Evolutionary conservation across 2,329 filamentous ascomycete genomes (phyloP).

Genomic region (Mariannaea elegans): DNA sequence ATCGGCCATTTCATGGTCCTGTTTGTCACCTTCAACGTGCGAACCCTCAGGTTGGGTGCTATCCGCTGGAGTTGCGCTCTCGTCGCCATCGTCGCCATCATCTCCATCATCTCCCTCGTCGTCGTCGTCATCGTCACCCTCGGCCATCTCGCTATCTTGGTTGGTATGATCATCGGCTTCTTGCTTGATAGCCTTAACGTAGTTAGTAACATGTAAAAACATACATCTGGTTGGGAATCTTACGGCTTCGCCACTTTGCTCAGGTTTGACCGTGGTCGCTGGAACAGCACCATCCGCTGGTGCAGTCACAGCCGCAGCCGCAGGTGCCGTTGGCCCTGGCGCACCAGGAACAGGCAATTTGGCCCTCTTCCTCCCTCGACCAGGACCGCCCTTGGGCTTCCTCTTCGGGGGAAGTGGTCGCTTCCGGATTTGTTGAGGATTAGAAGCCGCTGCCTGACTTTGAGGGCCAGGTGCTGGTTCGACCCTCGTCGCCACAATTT

Average conservation of each 20-base stretch:
- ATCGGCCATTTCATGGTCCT: constrained; percentile 52
- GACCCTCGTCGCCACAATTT: constrained; percentile 73
- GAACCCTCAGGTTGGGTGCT: constrained; percentile 37
- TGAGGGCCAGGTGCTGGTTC: constrained; percentile 54
- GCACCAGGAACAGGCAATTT: constrained; percentile 58
- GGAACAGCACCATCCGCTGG: constrained; percentile 48
- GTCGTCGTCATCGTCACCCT: constrained; percentile 58
- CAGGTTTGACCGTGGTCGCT: constrained; percentile 49
- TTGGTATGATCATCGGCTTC: constrained; percentile 56
- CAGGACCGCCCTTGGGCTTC: constrained; percentile 79
- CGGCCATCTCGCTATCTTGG: constrained; percentile 63
- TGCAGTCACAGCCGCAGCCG: constrained; percentile 16
- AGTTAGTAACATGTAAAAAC: constrained; percentile 28
- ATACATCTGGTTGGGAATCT: neutral
- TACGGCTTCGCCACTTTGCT: constrained; percentile 48
- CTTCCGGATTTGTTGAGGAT: constrained; percentile 58
- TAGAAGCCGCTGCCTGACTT: constrained; percentile 61
- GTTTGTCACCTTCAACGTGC: constrained; percentile 42
- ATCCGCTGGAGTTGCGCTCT: constrained; percentile 50
- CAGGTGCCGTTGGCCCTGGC: constrained; percentile 36
- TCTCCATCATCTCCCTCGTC: constrained; percentile 59
- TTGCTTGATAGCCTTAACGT: constrained; percentile 50
- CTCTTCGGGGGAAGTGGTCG: constrained; percentile 81
- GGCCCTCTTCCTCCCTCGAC: constrained; percentile 82
- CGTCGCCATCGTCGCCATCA: constrained; percentile 58